Evolutionary conservation across 1,139 yeast species (phyloP).

Genomic region (Geotrichum bryndzae): DNA sequence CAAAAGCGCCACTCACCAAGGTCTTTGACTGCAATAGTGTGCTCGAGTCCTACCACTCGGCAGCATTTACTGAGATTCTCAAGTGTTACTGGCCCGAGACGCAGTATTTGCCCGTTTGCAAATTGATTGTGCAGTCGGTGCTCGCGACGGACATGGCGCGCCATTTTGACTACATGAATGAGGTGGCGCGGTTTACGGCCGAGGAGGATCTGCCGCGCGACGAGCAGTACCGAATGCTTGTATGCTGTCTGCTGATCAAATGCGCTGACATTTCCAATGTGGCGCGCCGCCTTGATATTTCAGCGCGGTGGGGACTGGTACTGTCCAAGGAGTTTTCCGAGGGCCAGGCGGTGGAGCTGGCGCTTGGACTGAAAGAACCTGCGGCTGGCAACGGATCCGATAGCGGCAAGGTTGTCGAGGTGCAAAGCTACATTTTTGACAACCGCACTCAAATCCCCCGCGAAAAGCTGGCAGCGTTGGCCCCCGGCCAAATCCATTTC

Average conservation of each 20-base stretch:
- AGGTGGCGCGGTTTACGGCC: slow-evolving; percentile 29
- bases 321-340: slow-evolving; percentile 73
- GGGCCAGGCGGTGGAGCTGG: slow-evolving; percentile 49
- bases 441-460: neutral
- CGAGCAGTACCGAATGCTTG: slow-evolving; percentile 32
- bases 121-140: slow-evolving; percentile 39
- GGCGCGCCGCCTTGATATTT: slow-evolving; percentile 66
- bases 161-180: slow-evolving; percentile 68
- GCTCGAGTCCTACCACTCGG: slow-evolving; percentile 76
- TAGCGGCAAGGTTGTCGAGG: neutral
- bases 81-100: slow-evolving; percentile 57
- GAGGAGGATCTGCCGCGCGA: neutral
- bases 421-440: neutral
- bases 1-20: slow-evolving; percentile 60
- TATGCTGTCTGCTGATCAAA: slow-evolving; percentile 67
- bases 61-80: slow-evolving; percentile 59
- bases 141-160: slow-evolving; percentile 93
- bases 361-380: slow-evolving; percentile 25
- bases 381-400: slow-evolving; percentile 5
- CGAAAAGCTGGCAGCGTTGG: slow-evolving; percentile 35
- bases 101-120: slow-evolving; percentile 24
- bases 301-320: slow-evolving; percentile 81
- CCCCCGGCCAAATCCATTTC: slow-evolving; percentile 75
- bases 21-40: slow-evolving; percentile 62
- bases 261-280: slow-evolving; percentile 95